These are phyloP conservation scores for Lentinula detonsa DNA, from an alignment of 768 basidiomycete genomes.

Conservation along the genomic window DNA sequence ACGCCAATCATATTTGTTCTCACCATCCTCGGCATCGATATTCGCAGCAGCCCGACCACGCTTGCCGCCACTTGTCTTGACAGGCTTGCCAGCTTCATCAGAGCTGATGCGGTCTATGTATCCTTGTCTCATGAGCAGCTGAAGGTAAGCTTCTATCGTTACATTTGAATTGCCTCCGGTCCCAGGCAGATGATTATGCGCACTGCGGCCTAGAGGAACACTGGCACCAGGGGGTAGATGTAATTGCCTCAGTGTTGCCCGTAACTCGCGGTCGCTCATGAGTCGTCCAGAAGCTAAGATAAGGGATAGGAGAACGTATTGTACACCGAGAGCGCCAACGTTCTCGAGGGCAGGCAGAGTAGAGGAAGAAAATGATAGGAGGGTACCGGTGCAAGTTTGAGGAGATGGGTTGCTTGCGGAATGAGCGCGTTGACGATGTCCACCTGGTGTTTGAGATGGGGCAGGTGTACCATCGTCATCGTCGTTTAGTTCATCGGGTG, in stretches of 20 bases:
- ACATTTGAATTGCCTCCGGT: slow-evolving; percentile 15
- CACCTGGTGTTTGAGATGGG: neutral
- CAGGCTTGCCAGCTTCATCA: slow-evolving; percentile 38
- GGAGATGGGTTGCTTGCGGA: slow-evolving; percentile 10
- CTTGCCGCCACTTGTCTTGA: slow-evolving; percentile 35
- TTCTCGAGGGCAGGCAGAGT: slow-evolving; percentile 42
- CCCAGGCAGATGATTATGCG: neutral
- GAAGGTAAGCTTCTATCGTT: slow-evolving; percentile 62
- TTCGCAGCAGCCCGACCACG: slow-evolving; percentile 39
- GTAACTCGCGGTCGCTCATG: slow-evolving; percentile 75
- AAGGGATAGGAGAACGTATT: slow-evolving; percentile 77
- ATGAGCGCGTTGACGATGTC: neutral
- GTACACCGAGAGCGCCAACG: slow-evolving; percentile 62
- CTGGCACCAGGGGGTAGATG: slow-evolving; percentile 45
- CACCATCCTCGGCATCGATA: slow-evolving; percentile 28
- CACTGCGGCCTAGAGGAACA: slow-evolving; percentile 44
- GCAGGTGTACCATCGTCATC: slow-evolving; percentile 29
- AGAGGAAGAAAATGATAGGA: slow-evolving; percentile 60
- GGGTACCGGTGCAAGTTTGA: slow-evolving; percentile 49
- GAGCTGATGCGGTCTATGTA: slow-evolving; percentile 68
- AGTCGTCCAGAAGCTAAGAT: slow-evolving; percentile 78
- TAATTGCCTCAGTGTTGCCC: slow-evolving; percentile 62
- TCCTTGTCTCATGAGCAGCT: slow-evolving; percentile 56
- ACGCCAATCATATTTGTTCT: slow-evolving; percentile 60
- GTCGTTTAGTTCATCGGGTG: slow-evolving; percentile 43